Conservation (phyloP, 148 eudicot genomes). For the Dysphania ambrosioides region DNA sequence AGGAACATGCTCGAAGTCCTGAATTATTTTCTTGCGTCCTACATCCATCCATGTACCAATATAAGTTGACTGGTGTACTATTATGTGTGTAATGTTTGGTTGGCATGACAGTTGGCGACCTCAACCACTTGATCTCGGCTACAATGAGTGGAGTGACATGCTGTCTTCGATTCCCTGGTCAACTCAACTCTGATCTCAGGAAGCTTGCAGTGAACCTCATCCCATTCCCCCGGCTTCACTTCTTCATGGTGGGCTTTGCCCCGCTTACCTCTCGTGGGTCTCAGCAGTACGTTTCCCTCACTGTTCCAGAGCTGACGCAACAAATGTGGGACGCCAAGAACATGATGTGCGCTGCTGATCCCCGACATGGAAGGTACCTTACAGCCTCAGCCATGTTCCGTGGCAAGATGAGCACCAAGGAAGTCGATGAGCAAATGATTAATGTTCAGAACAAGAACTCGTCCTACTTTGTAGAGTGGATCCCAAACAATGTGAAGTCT, state of each 20-base stretch:
- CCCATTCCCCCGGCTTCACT: no score
- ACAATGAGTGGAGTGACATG: no score
- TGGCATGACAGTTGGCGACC: no score
- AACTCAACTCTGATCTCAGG: no score
- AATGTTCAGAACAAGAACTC: slow-evolving; percentile 89
- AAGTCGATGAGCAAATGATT: slow-evolving; percentile 79
- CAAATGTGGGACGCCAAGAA: slow-evolving; percentile 92
- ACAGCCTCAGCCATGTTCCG: slow-evolving; percentile 84
- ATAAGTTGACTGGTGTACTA: no score
- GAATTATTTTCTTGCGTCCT: no score
- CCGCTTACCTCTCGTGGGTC: slow-evolving; percentile 79
- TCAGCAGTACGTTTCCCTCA: slow-evolving; percentile 64
- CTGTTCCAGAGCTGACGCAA: slow-evolving; percentile 83
- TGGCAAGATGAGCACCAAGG: slow-evolving; percentile 84
- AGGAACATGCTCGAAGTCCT: no score
- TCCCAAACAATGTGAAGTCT: slow-evolving; percentile 54
- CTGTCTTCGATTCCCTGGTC: no score
- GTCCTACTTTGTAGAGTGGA: slow-evolving; percentile 76
- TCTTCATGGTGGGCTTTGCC: slow-evolving; percentile 89
- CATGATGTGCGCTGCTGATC: slow-evolving; percentile 94
- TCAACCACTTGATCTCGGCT: no score
- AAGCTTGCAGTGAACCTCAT: no score
- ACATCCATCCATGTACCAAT: no score
- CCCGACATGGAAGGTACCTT: slow-evolving; percentile 73
- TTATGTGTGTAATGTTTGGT: no score